Evolutionary conservation across 164 flowering plant genomes (phyloP).

Genomic region (Aristolochia fimbriata): DNA sequence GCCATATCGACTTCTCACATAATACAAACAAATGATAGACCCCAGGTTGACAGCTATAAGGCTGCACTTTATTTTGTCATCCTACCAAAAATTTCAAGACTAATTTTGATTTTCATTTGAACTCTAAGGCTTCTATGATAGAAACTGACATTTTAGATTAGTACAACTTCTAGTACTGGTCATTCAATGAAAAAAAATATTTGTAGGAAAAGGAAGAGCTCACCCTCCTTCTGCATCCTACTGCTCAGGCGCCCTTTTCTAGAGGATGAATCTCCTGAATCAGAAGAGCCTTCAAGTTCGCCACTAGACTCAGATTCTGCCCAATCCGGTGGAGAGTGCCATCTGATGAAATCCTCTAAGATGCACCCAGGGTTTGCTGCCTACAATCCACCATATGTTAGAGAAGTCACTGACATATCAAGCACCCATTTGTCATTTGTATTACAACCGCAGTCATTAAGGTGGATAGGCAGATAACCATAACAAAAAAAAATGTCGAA

Average conservation of each 20-base stretch:
- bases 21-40: too few relatives aligned
- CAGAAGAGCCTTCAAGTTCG: constrained; percentile 28
- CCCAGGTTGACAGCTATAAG: too few relatives aligned
- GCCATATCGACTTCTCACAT: too few relatives aligned
- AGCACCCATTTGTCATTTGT: too few relatives aligned
- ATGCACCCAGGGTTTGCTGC: constrained; percentile 99
- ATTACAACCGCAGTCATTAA: background rate
- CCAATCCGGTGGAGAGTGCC: constrained; percentile 99
- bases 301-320: constrained; percentile 31
- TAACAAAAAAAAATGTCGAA: background rate
- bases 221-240: constrained; percentile 95
- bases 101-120: too few relatives aligned
- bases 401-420: background rate
- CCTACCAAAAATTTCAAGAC: too few relatives aligned
- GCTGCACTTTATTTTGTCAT: too few relatives aligned
- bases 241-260: constrained; percentile 72
- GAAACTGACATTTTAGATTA: too few relatives aligned
- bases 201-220: background rate
- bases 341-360: constrained; percentile 93
- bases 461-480: background rate
- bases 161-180: background rate
- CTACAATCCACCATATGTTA: constrained; percentile 25
- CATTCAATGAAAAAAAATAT: background rate
- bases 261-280: constrained; percentile 28
- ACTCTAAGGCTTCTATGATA: too few relatives aligned